phyloP scores from a whole-genome alignment of 768 basidiomycete species.

The Lepiota venenata region DNA sequence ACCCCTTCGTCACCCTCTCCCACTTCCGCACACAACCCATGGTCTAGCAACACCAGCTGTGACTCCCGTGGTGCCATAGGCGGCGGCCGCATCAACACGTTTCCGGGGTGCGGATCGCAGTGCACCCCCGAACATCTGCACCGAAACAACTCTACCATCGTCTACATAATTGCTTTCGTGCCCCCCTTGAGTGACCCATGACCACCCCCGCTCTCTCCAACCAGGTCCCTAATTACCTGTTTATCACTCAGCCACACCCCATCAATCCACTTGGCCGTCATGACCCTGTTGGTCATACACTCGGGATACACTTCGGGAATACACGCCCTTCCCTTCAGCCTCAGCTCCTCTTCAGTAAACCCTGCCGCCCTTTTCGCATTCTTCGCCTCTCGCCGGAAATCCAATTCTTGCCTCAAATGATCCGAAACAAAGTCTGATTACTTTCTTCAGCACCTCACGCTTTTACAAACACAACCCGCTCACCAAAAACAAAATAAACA shows the following conservation, averaged over 20 bases:
- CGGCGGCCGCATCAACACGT: constrained; percentile 69
- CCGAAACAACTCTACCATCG: constrained; percentile 86
- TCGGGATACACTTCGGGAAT: constrained; percentile 75
- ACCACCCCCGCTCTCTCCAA: constrained; percentile 44
- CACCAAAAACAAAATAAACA: constrained; percentile 75
- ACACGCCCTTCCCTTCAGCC: constrained; percentile 65
- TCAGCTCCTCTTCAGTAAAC: constrained; percentile 68
- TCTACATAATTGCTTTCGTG: constrained; percentile 68
- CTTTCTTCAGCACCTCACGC: too few species aligned
- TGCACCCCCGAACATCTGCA: constrained; percentile 89
- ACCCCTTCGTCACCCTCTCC: constrained; percentile 48
- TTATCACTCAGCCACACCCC: constrained; percentile 72
- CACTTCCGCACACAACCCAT: constrained; percentile 83
- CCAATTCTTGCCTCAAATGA: constrained; percentile 80
- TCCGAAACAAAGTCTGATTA: constrained; percentile 54
- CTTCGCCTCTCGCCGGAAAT: constrained; percentile 75
- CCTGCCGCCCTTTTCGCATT: constrained; percentile 72
- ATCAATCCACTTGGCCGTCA: constrained; percentile 85
- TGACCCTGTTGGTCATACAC: constrained; percentile 71
- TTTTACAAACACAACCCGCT: constrained; percentile 22
- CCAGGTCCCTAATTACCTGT: constrained; percentile 49
- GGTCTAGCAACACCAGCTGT: constrained; percentile 85
- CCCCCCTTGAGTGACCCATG: constrained; percentile 63
- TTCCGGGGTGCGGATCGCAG: constrained; percentile 76
- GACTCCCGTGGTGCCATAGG: constrained; percentile 41